Evolutionary conservation across 208 protist genomes (phyloP), one percentile per base, ranked within the genome.

Genomic region (Tetramitus jugosus): DNA sequence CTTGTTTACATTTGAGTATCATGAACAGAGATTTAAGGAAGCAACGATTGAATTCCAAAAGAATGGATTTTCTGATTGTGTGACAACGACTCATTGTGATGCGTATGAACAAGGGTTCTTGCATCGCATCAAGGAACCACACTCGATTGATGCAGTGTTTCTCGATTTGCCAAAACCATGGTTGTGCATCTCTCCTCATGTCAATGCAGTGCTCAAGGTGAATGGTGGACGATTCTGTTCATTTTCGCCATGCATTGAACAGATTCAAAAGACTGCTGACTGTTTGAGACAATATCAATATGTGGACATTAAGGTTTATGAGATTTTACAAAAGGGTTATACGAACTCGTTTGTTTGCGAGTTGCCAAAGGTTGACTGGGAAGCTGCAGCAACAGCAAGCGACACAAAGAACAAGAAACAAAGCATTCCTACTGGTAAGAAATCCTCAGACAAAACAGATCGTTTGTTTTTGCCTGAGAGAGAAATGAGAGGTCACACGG

Each of bases 201-300:
- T 93, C 2, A 83, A 83, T 39, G 87, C 92, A 43, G 6, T 65
- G 71, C 81, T 93, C 42, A 87, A 94, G 37, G 83, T 86, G 29
- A 86, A 85, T 20, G 89, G 88, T 42, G 91, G 91, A 13, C 90
- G 92, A 83, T 84, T 96, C 2, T 93, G 89, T 76, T 42, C 89
- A 76, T 96, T 94, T 77, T 94, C 91, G 3, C 92, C 92, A 6
- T 96, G 92, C 84, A 94, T 96, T 78, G 92, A 96, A 84, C 92
- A 96, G 84, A 88, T 88, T 1, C 92, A 96, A 85, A 86, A 90
- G 43, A 93, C 89, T 29, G 86, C 79, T 42, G 78, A 84, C n/a
- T 77, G 71, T 13, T 79, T 96, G 31, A 85, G 88, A 13, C 79
- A 90, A 52, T 33, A 35, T 78, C 33, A 61, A 45, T 78, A 53